phyloP scores from a whole-genome alignment of 2,329 filamentous ascomycete species.

The Graphilbum fragrans region DNA sequence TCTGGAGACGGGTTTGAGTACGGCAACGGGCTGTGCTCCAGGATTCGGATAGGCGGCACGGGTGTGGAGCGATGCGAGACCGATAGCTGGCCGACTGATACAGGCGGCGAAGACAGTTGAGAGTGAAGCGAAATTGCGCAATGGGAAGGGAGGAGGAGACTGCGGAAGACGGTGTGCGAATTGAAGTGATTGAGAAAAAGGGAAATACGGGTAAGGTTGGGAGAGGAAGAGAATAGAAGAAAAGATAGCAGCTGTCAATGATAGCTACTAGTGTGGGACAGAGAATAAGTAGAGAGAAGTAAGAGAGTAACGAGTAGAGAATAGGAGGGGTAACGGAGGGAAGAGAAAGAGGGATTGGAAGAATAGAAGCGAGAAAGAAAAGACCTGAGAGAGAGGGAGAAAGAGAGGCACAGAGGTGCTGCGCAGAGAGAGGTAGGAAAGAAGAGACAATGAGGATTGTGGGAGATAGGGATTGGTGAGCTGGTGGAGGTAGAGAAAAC shows the following conservation, averaged over 20 bases:
- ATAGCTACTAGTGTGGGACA: too few species aligned
- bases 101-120: too few species aligned
- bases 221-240: background rate
- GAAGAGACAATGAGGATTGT: background rate
- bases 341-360: background rate
- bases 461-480: background rate
- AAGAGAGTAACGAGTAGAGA: background rate
- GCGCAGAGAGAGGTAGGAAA: background rate
- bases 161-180: background rate
- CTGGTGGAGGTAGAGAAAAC: background rate
- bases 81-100: too few species aligned
- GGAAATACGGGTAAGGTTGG: background rate
- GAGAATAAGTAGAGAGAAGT: background rate
- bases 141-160: background rate
- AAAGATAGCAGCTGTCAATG: background rate
- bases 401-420: background rate
- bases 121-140: too few species aligned
- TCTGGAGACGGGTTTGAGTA: too few species aligned
- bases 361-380: background rate
- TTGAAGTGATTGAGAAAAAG: background rate
- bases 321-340: background rate
- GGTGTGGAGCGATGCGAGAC: too few species aligned
- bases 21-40: too few species aligned
- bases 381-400: slow-evolving; percentile 1
- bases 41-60: too few species aligned